These are phyloP conservation scores for Corylus avellana DNA, from an alignment of 306 rosid genomes.

Conservation along the genomic window DNA sequence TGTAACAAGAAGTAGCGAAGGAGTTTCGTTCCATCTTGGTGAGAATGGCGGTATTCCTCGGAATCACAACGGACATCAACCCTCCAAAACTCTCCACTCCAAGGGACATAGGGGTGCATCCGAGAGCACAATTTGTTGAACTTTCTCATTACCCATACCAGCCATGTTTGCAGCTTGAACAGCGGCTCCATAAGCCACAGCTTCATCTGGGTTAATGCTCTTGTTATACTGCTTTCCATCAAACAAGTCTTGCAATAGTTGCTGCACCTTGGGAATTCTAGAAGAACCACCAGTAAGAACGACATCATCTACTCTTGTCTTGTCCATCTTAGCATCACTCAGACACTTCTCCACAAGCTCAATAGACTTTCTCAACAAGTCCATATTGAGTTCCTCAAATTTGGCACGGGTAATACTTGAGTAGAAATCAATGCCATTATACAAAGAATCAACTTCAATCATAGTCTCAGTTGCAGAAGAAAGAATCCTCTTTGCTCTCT, in stretches of 20 bases:
- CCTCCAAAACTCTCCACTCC: not conserved
- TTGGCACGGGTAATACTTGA: constrained; percentile 21
- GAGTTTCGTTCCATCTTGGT: not conserved
- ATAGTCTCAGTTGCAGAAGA: not conserved
- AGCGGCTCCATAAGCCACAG: constrained; percentile 25
- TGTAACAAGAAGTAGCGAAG: not conserved
- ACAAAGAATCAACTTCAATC: constrained; percentile 10
- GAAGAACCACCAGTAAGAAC: constrained; percentile 25
- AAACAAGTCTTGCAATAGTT: constrained; percentile 7
- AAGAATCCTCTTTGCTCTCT: constrained; percentile 17
- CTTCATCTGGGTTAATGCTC: constrained; percentile 25
- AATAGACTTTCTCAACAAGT: constrained; percentile 19
- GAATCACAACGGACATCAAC: constrained; percentile 20
- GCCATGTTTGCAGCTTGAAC: constrained; percentile 13
- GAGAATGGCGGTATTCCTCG: constrained; percentile 11
- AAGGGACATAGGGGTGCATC: constrained; percentile 25
- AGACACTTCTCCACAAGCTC: constrained; percentile 28
- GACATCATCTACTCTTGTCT: constrained; percentile 1
- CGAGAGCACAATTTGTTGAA: not conserved
- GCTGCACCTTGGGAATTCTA: constrained; percentile 18
- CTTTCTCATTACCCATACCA: not conserved
- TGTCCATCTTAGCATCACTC: constrained; percentile 25
- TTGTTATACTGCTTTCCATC: constrained; percentile 26
- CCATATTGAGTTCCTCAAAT: constrained; percentile 20
- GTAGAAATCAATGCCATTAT: constrained; percentile 16